Base-by-base conservation (phyloP, 345 rosid genomes). In the Eucalyptus regnans region DNA sequence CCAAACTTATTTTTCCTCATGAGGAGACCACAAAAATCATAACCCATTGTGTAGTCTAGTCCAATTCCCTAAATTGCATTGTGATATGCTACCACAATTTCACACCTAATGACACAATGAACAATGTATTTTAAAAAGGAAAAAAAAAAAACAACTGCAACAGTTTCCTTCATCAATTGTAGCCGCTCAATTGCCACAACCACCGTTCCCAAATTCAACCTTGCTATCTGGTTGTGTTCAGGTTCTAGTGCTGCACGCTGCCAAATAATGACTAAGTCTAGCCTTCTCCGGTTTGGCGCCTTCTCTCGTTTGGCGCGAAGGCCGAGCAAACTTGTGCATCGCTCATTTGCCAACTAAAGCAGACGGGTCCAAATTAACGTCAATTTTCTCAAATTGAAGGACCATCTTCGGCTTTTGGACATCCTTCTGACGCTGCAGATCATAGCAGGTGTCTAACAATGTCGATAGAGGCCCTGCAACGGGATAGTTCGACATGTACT, bases 281-380 rank as follows among this genome's bases (percentile, higher is more conserved):
- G 15, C 7, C 41, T 89, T 52, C 89, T 23, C 4, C 49, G 16
- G 17, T 89, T 92, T 44, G 49, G 81, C 43, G 9, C 6, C 33
- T 89, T 51, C 88, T 22, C 5, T 37, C 15, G 15, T 89, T 92
- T 48, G 50, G 76, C 46, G 88, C 88, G 29, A 93, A 92, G 46
- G 92, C 90, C 66, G 89, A 90, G 90, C 92, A 92, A 60, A 89
- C 90, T 66, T 48, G 87, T 9, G 91, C 86, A 68, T 92, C 84
- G 11, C 84, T 86, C 25, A 83, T 80, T 68, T 37, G 50, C 88
- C 87, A 88, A 87, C 86, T 68, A 68, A 3, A 5, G 79, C 87
- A 1, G 90, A 68, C 17, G 66, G 87, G 88, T 90, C 88, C 66
- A 88, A 86, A 25, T 27, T 25, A 17, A 90, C 87, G 22, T 91